phyloP scores from a whole-genome alignment of 768 basidiomycete species.

The Dentipellis fragilis region DNA sequence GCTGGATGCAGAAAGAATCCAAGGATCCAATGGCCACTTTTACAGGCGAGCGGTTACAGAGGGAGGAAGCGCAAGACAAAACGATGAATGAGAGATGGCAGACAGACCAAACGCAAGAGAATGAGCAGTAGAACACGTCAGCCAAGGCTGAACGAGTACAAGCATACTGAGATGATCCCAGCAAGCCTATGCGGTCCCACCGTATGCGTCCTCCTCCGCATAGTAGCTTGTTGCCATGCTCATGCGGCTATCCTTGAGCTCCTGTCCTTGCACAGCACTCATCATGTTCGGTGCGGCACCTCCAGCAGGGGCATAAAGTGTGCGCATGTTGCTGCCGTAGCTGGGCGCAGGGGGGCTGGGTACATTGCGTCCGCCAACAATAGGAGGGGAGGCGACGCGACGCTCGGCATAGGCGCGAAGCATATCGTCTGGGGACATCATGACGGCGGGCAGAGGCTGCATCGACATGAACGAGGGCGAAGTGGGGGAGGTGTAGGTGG shows the following conservation, averaged over 20 bases:
- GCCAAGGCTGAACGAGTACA: too few species aligned
- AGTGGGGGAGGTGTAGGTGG: conserved; percentile 21
- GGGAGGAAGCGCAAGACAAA: too few species aligned
- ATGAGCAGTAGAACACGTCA: too few species aligned
- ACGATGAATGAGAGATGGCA: too few species aligned
- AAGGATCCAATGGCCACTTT: too few species aligned
- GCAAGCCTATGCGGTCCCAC: neutral
- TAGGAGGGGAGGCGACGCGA: conserved; percentile 21
- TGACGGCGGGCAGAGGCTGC: conserved; percentile 29
- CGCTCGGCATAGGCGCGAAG: conserved; percentile 60
- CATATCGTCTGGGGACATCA: conserved; percentile 66
- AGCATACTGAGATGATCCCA: neutral
- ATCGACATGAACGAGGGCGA: conserved; percentile 29
- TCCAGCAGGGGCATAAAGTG: conserved; percentile 20
- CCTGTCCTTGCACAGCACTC: neutral
- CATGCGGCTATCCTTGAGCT: neutral
- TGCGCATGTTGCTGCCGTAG: conserved; percentile 22
- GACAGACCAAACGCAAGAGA: too few species aligned
- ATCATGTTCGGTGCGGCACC: neutral
- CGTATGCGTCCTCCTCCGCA: neutral
- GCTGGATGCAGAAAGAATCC: too few species aligned
- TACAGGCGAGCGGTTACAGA: too few species aligned
- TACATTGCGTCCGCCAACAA: conserved; percentile 13
- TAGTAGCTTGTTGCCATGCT: neutral
- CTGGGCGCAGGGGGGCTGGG: conserved; percentile 19